These are phyloP conservation scores for Helminthosporium solani DNA, from an alignment of 2,329 filamentous ascomycete species.

Conservation along the genomic window DNA sequence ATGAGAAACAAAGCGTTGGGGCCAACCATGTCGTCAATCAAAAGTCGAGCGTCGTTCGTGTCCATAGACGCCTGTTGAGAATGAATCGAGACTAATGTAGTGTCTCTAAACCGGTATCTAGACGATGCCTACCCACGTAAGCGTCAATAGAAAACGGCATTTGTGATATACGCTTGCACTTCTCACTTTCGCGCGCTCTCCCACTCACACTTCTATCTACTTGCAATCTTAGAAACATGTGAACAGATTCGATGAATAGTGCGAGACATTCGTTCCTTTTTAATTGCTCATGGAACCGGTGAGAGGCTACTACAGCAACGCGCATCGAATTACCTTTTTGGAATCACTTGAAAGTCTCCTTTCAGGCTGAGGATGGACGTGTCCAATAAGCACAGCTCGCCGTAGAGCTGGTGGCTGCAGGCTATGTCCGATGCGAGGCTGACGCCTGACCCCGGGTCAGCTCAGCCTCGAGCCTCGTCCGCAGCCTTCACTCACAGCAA, in stretches of 20 bases:
- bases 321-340: constrained; percentile 31
- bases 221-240: background rate
- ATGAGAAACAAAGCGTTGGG: constrained; percentile 7
- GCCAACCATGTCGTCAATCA: background rate
- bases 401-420: constrained; percentile 41
- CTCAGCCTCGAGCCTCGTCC: constrained; percentile 43
- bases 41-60: background rate
- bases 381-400: constrained; percentile 38
- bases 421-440: constrained; percentile 41
- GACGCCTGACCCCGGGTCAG: constrained; percentile 30
- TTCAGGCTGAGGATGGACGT: constrained; percentile 33
- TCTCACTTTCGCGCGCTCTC: constrained; percentile 8
- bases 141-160: constrained; percentile 22
- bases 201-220: background rate
- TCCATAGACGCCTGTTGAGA: background rate
- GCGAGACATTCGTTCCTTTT: constrained; percentile 35
- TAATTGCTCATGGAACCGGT: constrained; percentile 28
- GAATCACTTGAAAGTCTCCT: constrained; percentile 10
- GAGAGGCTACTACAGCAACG: constrained; percentile 23
- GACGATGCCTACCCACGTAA: constrained; percentile 30
- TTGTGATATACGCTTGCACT: constrained; percentile 22
- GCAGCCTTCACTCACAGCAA: constrained; percentile 30
- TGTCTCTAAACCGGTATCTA: background rate
- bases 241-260: constrained; percentile 36
- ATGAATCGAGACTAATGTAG: background rate